A percentile compares a stretch with the other conserved stretches of the same genome.
phyloP scores from a whole-genome alignment of 2,329 filamentous ascomycete species.

The Chaetothyriales sp. region DNA sequence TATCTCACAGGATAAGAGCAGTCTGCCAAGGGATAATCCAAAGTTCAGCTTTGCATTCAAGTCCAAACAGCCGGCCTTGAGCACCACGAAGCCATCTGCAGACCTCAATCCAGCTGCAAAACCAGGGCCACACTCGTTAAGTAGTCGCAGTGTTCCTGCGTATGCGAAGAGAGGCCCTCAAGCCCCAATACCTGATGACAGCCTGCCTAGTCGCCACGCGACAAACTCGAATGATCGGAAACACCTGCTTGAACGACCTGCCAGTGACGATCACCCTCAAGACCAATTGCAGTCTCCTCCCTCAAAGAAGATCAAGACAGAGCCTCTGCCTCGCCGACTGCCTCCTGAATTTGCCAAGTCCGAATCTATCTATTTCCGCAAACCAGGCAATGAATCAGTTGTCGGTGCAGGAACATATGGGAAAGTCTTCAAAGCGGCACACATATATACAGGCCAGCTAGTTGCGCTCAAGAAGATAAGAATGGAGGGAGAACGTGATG shows the following conservation, averaged over 20 bases:
- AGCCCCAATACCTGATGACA: conserved; percentile 20
- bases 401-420: conserved; percentile 92
- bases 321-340: conserved; percentile 53
- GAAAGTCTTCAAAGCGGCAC: conserved; percentile 85
- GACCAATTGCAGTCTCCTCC: conserved; percentile 36
- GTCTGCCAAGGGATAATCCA: conserved; percentile 39
- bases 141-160: conserved; percentile 12
- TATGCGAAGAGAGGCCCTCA: conserved; percentile 27
- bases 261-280: conserved; percentile 31
- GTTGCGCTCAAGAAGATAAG: conserved; percentile 82
- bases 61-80: conserved; percentile 47
- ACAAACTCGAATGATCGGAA: conserved; percentile 4
- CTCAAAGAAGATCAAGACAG: conserved; percentile 52
- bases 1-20: conserved; percentile 36
- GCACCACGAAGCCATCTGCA: conserved; percentile 36
- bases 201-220: neutral
- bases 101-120: conserved; percentile 30
- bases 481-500: conserved; percentile 85
- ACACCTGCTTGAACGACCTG: conserved; percentile 22
- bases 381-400: conserved; percentile 93
- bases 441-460: conserved; percentile 73
- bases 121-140: neutral
- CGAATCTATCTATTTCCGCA: conserved; percentile 84
- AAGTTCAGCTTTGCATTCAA: conserved; percentile 96
- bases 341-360: conserved; percentile 58